Base-by-base conservation (phyloP, 2,329 filamentous ascomycete genomes). In the Diaporthe sp. region DNA sequence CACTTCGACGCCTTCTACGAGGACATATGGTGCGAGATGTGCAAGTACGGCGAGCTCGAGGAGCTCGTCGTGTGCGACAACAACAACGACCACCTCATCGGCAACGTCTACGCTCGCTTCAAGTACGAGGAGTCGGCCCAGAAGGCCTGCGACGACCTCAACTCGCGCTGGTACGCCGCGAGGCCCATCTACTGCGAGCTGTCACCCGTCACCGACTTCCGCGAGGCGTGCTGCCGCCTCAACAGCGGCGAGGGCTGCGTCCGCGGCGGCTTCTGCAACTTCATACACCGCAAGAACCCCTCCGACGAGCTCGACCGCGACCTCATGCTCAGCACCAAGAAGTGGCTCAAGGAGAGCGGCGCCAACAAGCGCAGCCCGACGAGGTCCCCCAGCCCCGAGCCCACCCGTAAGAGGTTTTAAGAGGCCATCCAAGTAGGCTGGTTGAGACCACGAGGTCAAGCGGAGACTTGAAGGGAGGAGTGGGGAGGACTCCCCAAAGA, bases 1-100 rank as follows among this genome's bases (percentile, higher is more conserved):
- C 97, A 99, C 90, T 99, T 99, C 83, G 97, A 99, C 85, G 97
- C 97, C 81, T 99, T 99, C 85, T 99, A 99, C 89, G 97, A 99
- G 88, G 97, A 99, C 84, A 95, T 99, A 78, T 99, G 97, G 96
- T 98, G 96, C 87, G 97, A 99, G 90, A 94, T 99, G 88, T 98
- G 97, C 93, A 95, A 97, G 86, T 99, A 97, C 84, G 97, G 97
- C 79, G 95, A 98, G 86, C 89, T 98, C 47, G 97, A 99, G 86
- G 97, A 99, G 87, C 91, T 99, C 17, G 97, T 99, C 17, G 96
- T 99, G 3, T 99, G 97, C 86, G 97, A 99, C 87, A 99, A 99
- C 85, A 98, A 98, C 86, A 99, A 99, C 86, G 97, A 99, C 83
- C 96, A 99, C 86, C 90, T 99, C 70, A 98, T 99, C 82, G 97